A percentile compares a stretch with the other conserved stretches of the same genome.
Evolutionary conservation across 495 filamentous ascomycete species (phyloP).

Genomic region (Platismatia glauca): DNA sequence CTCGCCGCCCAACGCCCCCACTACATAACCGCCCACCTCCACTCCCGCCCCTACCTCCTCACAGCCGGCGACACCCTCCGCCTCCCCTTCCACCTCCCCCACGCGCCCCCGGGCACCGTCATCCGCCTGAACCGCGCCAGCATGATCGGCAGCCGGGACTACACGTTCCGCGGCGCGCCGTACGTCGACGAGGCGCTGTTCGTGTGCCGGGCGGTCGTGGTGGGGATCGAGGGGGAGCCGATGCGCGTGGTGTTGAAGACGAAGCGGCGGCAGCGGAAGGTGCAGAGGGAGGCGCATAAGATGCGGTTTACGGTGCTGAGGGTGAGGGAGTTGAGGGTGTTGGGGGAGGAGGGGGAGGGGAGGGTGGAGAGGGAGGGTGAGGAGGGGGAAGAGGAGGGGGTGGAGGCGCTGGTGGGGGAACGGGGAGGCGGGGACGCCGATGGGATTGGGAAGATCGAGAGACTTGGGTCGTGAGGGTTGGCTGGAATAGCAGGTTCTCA

Average conservation of each 20-base stretch:
- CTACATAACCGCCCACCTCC: constrained; percentile 82
- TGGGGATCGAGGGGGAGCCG: constrained; percentile 81
- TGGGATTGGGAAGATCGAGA: background rate
- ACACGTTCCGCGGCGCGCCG: constrained; percentile 70
- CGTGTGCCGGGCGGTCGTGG: constrained; percentile 75
- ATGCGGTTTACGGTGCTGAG: constrained; percentile 77
- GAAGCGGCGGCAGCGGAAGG: constrained; percentile 72
- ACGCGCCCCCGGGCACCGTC: constrained; percentile 70
- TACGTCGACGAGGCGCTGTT: constrained; percentile 75
- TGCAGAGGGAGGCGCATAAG: constrained; percentile 71
- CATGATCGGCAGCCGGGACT: constrained; percentile 75
- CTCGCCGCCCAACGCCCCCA: constrained; percentile 69
- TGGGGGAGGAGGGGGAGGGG: constrained; percentile 56
- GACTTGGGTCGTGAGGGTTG: background rate
- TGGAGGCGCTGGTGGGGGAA: constrained; percentile 65
- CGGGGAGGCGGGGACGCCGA: constrained; percentile 10
- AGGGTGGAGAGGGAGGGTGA: constrained; percentile 59
- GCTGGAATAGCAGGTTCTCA: background rate
- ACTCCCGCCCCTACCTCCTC: constrained; percentile 82
- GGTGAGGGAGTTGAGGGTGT: constrained; percentile 71
- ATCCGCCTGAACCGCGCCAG: constrained; percentile 78
- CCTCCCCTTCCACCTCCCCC: constrained; percentile 91
- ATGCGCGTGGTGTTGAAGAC: constrained; percentile 85
- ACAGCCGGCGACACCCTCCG: constrained; percentile 76
- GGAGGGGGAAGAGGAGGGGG: constrained; percentile 68